phyloP scores from a whole-genome alignment of 2,329 filamentous ascomycete species.

The Ophiostoma himal-ulmi region DNA sequence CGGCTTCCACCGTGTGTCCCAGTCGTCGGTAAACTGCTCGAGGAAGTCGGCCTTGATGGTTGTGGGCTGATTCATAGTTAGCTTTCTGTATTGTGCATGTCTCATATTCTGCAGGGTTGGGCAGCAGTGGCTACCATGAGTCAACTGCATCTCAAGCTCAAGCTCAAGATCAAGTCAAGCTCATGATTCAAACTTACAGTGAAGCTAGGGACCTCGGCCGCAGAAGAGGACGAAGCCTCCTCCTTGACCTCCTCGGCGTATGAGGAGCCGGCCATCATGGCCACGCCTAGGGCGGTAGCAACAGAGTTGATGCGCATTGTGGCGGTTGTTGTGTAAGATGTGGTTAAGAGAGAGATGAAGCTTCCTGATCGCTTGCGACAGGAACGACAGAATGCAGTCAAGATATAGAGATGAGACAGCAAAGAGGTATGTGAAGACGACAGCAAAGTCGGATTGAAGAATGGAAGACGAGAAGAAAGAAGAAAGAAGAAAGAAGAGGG shows the following conservation, averaged over 20 bases:
- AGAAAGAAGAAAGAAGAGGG: slow-evolving; percentile 12
- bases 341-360: slow-evolving; percentile 5
- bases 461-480: slow-evolving; percentile 18
- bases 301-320: slow-evolving; percentile 81
- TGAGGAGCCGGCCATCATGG: slow-evolving; percentile 64
- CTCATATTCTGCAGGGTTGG: background rate
- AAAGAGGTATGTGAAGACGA: background rate
- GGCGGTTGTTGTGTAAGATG: background rate
- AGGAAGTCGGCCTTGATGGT: slow-evolving; percentile 87
- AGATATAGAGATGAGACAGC: background rate
- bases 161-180: background rate
- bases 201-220: slow-evolving; percentile 70
- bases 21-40: slow-evolving; percentile 97
- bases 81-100: background rate
- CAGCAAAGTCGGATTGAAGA: slow-evolving; percentile 18
- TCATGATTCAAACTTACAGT: slow-evolving; percentile 59
- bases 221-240: slow-evolving; percentile 43
- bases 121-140: background rate
- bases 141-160: background rate
- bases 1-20: slow-evolving; percentile 88
- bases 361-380: slow-evolving; percentile 8
- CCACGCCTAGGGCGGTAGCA: slow-evolving; percentile 69
- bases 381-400: background rate
- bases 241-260: slow-evolving; percentile 59
- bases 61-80: slow-evolving; percentile 59